Percentiles rank a stretch among this genome's conserved stretches.
Evolutionary conservation across 495 filamentous ascomycete genomes (phyloP).

Genomic region (Parathielavia appendiculata): DNA sequence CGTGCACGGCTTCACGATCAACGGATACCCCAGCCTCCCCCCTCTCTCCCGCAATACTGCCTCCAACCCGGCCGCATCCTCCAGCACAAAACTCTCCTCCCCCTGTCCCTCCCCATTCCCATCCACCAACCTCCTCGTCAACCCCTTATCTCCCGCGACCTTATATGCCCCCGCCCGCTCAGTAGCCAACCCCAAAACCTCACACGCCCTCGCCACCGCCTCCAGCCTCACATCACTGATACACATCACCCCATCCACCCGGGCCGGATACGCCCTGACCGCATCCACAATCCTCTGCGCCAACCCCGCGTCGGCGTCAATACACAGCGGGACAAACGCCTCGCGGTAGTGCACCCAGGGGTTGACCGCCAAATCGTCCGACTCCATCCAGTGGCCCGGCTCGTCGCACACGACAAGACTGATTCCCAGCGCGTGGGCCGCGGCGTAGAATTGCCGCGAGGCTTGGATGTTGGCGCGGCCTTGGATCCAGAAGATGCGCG

Average conservation of each 20-base stretch:
- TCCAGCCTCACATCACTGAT: conserved; percentile 26
- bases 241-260: conserved; percentile 27
- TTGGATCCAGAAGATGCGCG: conserved; percentile 24
- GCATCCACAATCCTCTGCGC: conserved; percentile 20
- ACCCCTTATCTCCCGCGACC: conserved; percentile 23
- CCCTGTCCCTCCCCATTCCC: neutral
- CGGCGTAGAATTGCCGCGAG: conserved; percentile 20
- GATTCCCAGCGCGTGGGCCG: conserved; percentile 30
- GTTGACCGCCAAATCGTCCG: neutral
- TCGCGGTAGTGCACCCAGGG: conserved; percentile 24
- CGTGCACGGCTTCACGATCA: conserved; percentile 44
- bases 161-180: conserved; percentile 15
- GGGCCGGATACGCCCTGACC: conserved; percentile 15
- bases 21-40: conserved; percentile 28
- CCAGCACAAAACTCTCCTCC: conserved; percentile 18
- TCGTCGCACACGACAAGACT: conserved; percentile 33
- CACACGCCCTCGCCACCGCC: conserved; percentile 19
- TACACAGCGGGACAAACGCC: conserved; percentile 26
- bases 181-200: conserved; percentile 17
- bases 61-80: conserved; percentile 12
- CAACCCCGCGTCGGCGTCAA: conserved; percentile 18
- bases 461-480: conserved; percentile 20
- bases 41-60: neutral
- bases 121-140: conserved; percentile 19
- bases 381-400: conserved; percentile 36